Evolutionary conservation across 1,284 basidiomycete genomes (phyloP), one percentile per base, ranked within the genome.

Genomic region (Ganoderma leucocontextum): DNA sequence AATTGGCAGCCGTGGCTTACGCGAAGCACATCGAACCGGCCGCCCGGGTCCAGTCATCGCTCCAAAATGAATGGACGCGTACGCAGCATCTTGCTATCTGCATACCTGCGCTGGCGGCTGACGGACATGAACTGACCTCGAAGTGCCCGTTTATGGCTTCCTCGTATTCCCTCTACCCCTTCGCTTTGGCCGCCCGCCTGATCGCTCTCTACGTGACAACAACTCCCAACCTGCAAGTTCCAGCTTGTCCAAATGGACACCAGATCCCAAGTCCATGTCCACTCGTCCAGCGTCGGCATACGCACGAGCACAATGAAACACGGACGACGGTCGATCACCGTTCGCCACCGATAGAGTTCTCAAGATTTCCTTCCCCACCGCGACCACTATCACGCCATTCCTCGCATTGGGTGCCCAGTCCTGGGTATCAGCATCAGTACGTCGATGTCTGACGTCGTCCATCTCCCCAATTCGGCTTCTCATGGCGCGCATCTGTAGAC

Each of bases 41-140:
- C 38, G 6, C 22, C 58, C 58, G 58, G 58, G 13, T 60, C 58
- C 38, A 60, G 36, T 41, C 38, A 41, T 58, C 36, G 29, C 53
- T 44, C 29, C 53, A 25, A 58, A 62, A 36, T 60, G 19, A 60
- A 49, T 52, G 59, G 47, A 35, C 15, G 35, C 39, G 1, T 39
- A 17, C 58, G 29, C 58, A 44, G 1, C 35, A 57, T 38, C 33
- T 47, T 22, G 19, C 13, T 36, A n/a, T 22, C 58, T 60, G 38
- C 9, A 59, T 44, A 10, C 25, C 19, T 36, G 35, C 44, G 29
- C 35, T 60, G 22, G 38, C 42, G 22, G 17, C 15, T 17, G 57
- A 38, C 55, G 63, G 58, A 64, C 36, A 59, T 60, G 63, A 59
- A 64, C 58, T 60, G 58, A 60, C 38, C 58, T 60, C 39, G 36